These are phyloP conservation scores for Thalia dealbata DNA, from an alignment of 176 grass and related monocot species.

Conservation along the genomic window DNA sequence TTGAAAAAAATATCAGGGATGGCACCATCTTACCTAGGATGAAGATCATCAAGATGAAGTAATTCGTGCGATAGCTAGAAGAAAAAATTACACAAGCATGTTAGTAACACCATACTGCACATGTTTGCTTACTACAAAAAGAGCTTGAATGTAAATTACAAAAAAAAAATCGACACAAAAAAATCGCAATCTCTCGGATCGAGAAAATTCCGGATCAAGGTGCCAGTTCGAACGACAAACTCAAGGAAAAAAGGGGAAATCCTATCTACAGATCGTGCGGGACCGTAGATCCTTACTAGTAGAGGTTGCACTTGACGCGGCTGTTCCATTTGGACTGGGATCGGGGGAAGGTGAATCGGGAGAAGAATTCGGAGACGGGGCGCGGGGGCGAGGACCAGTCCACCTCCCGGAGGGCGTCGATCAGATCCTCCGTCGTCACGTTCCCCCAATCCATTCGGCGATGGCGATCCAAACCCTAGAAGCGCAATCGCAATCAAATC, in stretches of 20 bases:
- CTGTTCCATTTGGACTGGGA: conserved; percentile 99
- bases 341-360: conserved; percentile 85
- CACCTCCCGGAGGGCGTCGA: conserved; percentile 90
- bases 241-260: not conserved
- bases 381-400: conserved; percentile 95
- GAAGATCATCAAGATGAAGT: conserved; percentile 10
- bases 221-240: not conserved
- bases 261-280: not conserved
- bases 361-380: conserved; percentile 90
- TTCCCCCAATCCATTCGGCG: conserved; percentile 93
- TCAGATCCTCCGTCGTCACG: conserved; percentile 93
- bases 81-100: conserved; percentile 6
- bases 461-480: conserved; percentile 16
- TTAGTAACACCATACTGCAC: not conserved
- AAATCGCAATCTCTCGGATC: not conserved
- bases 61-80: conserved; percentile 70
- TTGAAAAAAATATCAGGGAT: not conserved
- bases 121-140: not conserved
- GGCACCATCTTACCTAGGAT: conserved; percentile 13
- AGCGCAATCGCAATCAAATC: not conserved
- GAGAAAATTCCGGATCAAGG: not conserved
- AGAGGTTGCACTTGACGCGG: conserved; percentile 99
- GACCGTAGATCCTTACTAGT: conserved; percentile 61
- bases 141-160: not conserved
- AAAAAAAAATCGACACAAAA: too few species aligned